Evolutionary conservation across 208 protist genomes (phyloP), one percentile per base, ranked within the genome.

Genomic region (Wallacemonas collosoma): DNA sequence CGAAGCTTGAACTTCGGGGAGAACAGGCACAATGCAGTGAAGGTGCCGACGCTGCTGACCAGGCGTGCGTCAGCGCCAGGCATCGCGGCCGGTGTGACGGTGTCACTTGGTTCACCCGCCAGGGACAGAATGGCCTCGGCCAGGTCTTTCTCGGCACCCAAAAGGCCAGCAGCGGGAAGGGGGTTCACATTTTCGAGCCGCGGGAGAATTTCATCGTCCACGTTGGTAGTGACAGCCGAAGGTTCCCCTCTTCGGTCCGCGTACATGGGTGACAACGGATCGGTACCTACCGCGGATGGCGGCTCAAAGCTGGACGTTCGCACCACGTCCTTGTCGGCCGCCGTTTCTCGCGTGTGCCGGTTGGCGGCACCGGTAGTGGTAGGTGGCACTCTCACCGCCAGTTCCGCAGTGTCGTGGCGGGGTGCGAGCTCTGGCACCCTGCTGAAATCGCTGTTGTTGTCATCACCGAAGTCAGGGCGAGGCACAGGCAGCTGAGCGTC

Each of bases 1-100:
- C 93, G 89, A 35, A 96, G 68, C 68, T 88, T 89, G 63, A 91
- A 95, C 11, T 81, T 78, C 1, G 72, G 53, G 5, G 87, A 92
- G 57, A 94, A 80, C n/a, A 97, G 72, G 66, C 91, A 96, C 12
- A 85, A 76, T 3, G 88, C 87, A 2, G 84, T 75, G 69, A 87
- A 95, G 9, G 15, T 47, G 12, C 93, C 93, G 14, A 94, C 48
- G 57, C 72, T 47, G 50, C 53, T 43, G 40, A 65, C 60, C 43
- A 65, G 4, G 40, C 60, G 60, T 6, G 60, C 6, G n/a, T 65
- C 60, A 15, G 60, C 60, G 12, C 60, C 60, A 8, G 60, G 43
- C 60, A 65, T 45, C 4, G 60, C 4, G 11, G 50, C 40, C 14
- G 60, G 60, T 41, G 60, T 65, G 14, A 65, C 60, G 3, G 47